Evolutionary conservation across 805 yeast genomes (phyloP).

Genomic region (Pichia eremophila): DNA sequence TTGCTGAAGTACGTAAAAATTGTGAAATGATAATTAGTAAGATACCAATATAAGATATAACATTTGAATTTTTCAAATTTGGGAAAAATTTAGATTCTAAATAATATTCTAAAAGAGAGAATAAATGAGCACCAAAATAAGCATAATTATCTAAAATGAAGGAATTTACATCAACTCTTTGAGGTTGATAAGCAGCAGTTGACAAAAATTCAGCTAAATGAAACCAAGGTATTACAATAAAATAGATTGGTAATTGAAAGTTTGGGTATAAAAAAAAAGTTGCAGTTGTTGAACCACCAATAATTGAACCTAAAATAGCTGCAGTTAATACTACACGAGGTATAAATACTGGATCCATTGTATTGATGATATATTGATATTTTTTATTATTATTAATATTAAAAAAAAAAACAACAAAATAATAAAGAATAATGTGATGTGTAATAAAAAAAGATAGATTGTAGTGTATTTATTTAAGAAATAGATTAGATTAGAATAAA

Average conservation of each 20-base stretch:
- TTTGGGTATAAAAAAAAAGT: slow-evolving; percentile 1
- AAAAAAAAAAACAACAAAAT: no score
- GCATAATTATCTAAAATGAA: slow-evolving; percentile 60
- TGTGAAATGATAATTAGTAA: slow-evolving; percentile 52
- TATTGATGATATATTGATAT: background rate
- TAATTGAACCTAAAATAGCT: slow-evolving; percentile 31
- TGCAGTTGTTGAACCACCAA: slow-evolving; percentile 31
- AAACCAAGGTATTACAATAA: slow-evolving; percentile 47
- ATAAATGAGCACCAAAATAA: slow-evolving; percentile 47
- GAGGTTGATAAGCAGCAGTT: slow-evolving; percentile 67
- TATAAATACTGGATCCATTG: background rate
- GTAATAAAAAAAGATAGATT: no score
- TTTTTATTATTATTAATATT: no score
- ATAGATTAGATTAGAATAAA: no score
- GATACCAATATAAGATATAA: slow-evolving; percentile 35
- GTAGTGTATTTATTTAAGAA: no score
- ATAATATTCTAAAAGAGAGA: slow-evolving; percentile 43
- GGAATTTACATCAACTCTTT: slow-evolving; percentile 60
- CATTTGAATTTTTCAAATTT: slow-evolving; percentile 19
- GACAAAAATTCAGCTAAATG: slow-evolving; percentile 76
- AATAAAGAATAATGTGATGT: no score
- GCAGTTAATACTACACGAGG: slow-evolving; percentile 30
- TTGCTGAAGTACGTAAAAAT: slow-evolving; percentile 56
- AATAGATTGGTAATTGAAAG: slow-evolving; percentile 29
- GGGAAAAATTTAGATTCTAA: slow-evolving; percentile 37